Base-by-base conservation (phyloP, 2,329 filamentous ascomycete species). In the Stachybotrys elegans region DNA sequence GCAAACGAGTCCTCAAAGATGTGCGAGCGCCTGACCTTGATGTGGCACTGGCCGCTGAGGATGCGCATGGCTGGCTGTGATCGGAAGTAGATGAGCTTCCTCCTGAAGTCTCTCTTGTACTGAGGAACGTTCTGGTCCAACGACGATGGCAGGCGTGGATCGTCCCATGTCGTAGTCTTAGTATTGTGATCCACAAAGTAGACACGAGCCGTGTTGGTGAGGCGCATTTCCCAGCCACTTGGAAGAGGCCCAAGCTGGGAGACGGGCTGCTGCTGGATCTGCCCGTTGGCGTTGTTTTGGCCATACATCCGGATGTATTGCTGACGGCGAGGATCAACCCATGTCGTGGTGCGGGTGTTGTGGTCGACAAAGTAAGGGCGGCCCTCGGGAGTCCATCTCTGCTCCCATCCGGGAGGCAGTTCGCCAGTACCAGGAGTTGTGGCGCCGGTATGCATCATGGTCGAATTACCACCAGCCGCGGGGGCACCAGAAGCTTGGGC, bases 101-200 rank as follows among this genome's bases (percentile, higher is more conserved):
- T 81, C 59, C 93, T 78, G 78, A 98, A 98, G 67, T 98, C 93
- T 68, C 93, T 88, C 81, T 98, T 98, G 73, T 98, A 98, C 70
- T 98, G 93, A 42, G 93, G 93, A 41, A 98, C 93, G 49, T 96
- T 96, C 69, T 98, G 93, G 58, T 98, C 93, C 49, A 98, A 74
- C 1, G 93, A 97, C 3, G 92, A 97, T 20, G 93, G 93, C 54
- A 98, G 72, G 60, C 93, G 82, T 27, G 93, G 93, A 60, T 98
- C 93, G 61, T 98, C 93, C 93, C 93, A 98, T 1, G 93, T 98
- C 4, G 93, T 98, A 0, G 93, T 98, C 75, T 98, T 98, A 36
- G 93, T 98, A 70, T 98, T 98, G 71, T 98, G 93, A 60, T 98
- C 93, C 36, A 98, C 93, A 66, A 98, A 98, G 70, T 98, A 98